Evolutionary conservation across 1,139 yeast genomes (phyloP), one percentile per base, ranked within the genome.

Genomic region (Suhomyces guaymorum): DNA sequence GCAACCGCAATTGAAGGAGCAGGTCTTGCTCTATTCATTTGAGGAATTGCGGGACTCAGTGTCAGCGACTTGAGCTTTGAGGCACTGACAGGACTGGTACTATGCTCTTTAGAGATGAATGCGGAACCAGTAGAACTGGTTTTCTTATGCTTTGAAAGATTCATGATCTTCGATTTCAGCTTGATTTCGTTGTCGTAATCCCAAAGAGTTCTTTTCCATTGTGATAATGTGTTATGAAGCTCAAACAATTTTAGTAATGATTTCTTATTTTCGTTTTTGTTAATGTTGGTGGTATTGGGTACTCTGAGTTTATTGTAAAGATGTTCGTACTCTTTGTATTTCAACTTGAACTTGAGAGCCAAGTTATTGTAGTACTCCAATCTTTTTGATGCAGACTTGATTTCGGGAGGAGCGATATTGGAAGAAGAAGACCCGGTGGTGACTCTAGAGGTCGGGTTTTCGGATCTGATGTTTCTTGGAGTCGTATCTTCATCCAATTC

Each of bases 291-390:
- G 17, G 38, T 20, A 24, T 26, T 32, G 17, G 44, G 41, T 9
- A 38, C 22, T 28, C 41, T 33, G 32, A 38, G 32, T 33, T 44
- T 33, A 32, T 45, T 47, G 49, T 70, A 68, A 22, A 70, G 49
- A 6, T 43, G 34, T 32, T 62, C 64, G 47, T 70, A 70, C 43
- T 70, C 74, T 32, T 57, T 54, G 48, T 70, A 70, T 47, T 61
- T 62, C 33, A 40, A 26, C 34, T 59, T 58, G 50, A 70, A 70
- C 46, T 66, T 67, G 11, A 42, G 42, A 3, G 70, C 70, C 33
- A 70, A 54, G 37, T 51, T 59, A 17, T 48, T 43, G 44, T 55
- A 57, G 41, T 52, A 55, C 37, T 52, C 56, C 29, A 43, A 46
- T 36, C 54, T 44, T 37, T 48, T 53, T 20, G 52, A 49, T 24